These are phyloP conservation scores for Ustilago shanxiensis DNA, from an alignment of 1,284 basidiomycete species.

Conservation along the genomic window DNA sequence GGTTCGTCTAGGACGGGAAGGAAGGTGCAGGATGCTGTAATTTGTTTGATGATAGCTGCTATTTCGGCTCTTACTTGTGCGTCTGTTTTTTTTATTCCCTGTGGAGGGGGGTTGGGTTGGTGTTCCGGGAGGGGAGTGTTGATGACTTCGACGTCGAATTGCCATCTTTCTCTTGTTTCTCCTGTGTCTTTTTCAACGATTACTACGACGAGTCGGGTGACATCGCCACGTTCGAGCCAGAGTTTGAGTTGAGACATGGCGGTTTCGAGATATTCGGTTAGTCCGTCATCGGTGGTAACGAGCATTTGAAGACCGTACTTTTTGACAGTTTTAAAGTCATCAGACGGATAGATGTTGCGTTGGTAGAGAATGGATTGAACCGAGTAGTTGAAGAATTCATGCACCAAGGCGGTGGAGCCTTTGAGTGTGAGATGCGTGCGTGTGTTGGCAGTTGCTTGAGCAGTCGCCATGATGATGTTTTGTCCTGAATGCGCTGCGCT, in stretches of 20 bases:
- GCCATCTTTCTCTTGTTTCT: slow-evolving; percentile 94
- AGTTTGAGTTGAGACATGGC: slow-evolving; percentile 81
- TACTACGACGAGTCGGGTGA: slow-evolving; percentile 92
- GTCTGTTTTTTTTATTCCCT: slow-evolving; percentile 75
- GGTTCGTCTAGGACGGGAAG: slow-evolving; percentile 93
- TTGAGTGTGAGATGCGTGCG: slow-evolving; percentile 79
- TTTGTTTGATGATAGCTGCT: slow-evolving; percentile 96
- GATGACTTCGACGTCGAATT: slow-evolving; percentile 90
- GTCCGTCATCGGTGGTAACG: slow-evolving; percentile 89
- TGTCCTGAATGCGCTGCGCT: no score
- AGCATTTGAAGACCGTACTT: slow-evolving; percentile 97
- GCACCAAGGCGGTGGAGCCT: slow-evolving; percentile 93
- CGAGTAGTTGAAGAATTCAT: slow-evolving; percentile 98
- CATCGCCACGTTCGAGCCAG: slow-evolving; percentile 89
- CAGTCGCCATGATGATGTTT: slow-evolving; percentile 39
- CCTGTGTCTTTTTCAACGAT: slow-evolving; percentile 95
- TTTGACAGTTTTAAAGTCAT: slow-evolving; percentile 84
- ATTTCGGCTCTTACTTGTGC: slow-evolving; percentile 97
- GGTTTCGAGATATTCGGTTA: slow-evolving; percentile 92
- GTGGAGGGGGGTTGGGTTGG: no score
- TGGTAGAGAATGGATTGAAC: slow-evolving; percentile 88
- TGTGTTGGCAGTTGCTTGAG: slow-evolving; percentile 58
- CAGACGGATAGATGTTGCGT: slow-evolving; percentile 94
- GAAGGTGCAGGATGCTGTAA: slow-evolving; percentile 95
- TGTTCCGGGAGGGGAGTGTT: slow-evolving; percentile 54